Conservation (phyloP, 208 protist species). For the Kentomonas sorsogonicus region DNA sequence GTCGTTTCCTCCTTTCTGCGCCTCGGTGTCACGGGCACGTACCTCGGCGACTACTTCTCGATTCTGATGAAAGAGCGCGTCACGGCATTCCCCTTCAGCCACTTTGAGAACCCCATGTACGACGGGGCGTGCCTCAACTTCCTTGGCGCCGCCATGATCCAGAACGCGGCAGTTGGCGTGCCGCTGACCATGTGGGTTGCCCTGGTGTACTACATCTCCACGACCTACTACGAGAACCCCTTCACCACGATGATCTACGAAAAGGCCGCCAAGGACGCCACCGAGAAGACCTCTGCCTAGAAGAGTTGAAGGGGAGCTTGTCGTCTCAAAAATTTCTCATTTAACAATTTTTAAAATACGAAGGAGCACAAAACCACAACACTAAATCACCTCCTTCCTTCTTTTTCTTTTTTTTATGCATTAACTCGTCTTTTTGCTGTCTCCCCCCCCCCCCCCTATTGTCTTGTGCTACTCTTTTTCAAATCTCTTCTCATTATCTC, state of each 20-base stretch:
- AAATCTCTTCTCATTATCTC: constrained; percentile 13
- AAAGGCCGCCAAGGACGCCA: background rate
- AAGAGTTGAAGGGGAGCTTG: background rate
- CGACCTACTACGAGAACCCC: constrained; percentile 84
- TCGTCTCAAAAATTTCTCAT: background rate
- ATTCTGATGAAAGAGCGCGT: constrained; percentile 86
- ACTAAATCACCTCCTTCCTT: background rate
- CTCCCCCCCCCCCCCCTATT: background rate
- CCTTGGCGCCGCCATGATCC: constrained; percentile 56
- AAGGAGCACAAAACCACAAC: background rate
- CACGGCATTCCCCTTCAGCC: constrained; percentile 91
- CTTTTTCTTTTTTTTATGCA: constrained; percentile 6
- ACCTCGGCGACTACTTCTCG: constrained; percentile 93
- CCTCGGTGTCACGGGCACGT: constrained; percentile 91
- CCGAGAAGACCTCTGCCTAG: background rate
- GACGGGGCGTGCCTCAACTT: constrained; percentile 87
- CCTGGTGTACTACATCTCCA: constrained; percentile 81
- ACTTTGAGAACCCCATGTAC: constrained; percentile 93
- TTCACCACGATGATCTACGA: constrained; percentile 90
- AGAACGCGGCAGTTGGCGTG: constrained; percentile 68
- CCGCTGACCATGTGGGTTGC: constrained; percentile 63
- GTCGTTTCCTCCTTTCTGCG: constrained; percentile 61
- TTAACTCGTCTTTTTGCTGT: background rate
- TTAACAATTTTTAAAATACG: background rate
- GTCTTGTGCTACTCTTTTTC: background rate